Base-by-base conservation (phyloP, 257 asterid species). In the Cruciata laevipes region DNA sequence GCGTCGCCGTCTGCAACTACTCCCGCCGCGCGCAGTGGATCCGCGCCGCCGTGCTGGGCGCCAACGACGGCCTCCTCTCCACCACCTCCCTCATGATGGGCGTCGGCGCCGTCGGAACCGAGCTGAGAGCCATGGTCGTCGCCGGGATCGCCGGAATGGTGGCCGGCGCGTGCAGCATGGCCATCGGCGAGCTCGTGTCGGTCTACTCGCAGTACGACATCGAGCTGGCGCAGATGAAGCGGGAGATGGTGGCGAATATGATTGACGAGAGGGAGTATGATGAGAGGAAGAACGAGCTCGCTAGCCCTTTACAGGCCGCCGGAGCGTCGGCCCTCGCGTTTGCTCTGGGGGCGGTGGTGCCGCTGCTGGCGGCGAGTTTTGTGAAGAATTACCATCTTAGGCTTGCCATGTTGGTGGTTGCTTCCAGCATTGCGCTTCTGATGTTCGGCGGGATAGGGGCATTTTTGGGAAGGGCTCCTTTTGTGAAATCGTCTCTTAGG, bases 111-210 rank as follows among this genome's bases (percentile, higher is more conserved):
- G 84, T 89, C 47, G 64, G 81, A 3, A 74, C 65, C 4, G 96
- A 89, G 32, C 69, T 59, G 17, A 83, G 69, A 69, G 76, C 81
- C 35, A 89, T 89, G 96, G 65, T 86, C 68, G 82, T 89, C 69
- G 79, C 89, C 67, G 95, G 96, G 0, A 66, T 74, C 7, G 90
- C 90, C 24, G 91, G 95, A 0, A 7, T 81, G 63, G 73, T 85
- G 33, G 91, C 87, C 18, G 95, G 96, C 0, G 91, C 96, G 0
- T 84, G 83, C 66, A 86, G 95, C 86, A 89, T 89, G 96, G 96
- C 95, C 20, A 79, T 89, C 65, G 96, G 91, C 0, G 96, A 89
- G 20, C 85, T 72, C 2, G 95, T 89, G 2, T 89, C 91, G 0
- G 96, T 89, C 3, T 84, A 83, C 69, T 80, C 96, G 0, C 95